Evolutionary conservation across 1,139 yeast species (phyloP), one percentile per base, ranked within the genome.

Genomic region (Geotrichum aggregatum): DNA sequence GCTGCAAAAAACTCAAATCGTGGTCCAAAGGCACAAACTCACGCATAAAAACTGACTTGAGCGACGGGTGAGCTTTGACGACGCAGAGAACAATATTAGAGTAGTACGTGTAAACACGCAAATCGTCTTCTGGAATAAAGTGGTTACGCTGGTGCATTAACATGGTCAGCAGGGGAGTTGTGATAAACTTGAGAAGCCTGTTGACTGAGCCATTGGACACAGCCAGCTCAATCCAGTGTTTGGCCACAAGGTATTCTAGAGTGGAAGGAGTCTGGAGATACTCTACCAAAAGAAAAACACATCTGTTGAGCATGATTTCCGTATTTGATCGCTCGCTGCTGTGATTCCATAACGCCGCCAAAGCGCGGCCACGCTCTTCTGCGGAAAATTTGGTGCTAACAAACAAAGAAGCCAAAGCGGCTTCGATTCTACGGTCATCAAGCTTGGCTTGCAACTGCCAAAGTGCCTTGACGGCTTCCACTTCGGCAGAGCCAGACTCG

Each of bases 231-330:
- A 87, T 68, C 80, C 92, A 86, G 52, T 78, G 76, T 5, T 74
- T 66, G 1, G 82, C 78, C n/a, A 76, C 69, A 3, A 78, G 63
- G 31, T 56, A 48, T 19, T 49, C 50, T 19, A 51, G 28, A 5
- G 48, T 33, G 13, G 42, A 39, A 10, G 55, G 71, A 70, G 71
- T 71, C 47, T 76, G 59, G 19, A 86, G 63, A 47, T 80, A 85
- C 63, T 88, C 96, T 18, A 87, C 64, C 11, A 87, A 70, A 3
- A 87, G 63, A 56, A 83, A 81, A n/a, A 88, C 67, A 0, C 95
- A 92, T 54, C 84, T 73, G 11, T 76, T 71, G 21, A 88, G 67
- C 7, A 89, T 69, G 0, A 66, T 61, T 11, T 76, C 77, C 14
- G 68, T 72, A 34, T 69, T 68, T 13, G 64, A 59, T 3, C 76